Evolutionary conservation across 1,284 basidiomycete species (phyloP).

Genomic region (Neonothopanus nambi): DNA sequence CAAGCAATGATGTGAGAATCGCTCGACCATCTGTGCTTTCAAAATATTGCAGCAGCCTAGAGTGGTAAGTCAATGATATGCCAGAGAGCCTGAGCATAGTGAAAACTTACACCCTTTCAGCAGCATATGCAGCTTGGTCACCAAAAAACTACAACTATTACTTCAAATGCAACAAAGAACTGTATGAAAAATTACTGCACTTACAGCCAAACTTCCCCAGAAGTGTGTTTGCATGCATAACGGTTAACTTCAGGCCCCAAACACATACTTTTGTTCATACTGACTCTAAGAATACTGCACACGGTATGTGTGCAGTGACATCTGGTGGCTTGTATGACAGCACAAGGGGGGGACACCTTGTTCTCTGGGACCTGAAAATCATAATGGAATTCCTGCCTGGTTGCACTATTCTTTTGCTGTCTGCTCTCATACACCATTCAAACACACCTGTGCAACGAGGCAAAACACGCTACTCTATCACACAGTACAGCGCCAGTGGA

Average conservation of each 20-base stretch:
- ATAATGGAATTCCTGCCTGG: constrained; percentile 1
- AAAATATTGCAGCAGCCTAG: neutral
- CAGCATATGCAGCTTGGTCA: neutral
- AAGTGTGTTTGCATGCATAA: neutral
- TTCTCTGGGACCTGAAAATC: constrained; percentile 8
- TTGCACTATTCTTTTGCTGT: constrained; percentile 7
- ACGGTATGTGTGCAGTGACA: constrained; percentile 8
- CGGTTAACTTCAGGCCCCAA: constrained; percentile 4
- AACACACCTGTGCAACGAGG: constrained; percentile 1
- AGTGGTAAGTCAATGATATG: neutral
- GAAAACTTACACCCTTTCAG: neutral
- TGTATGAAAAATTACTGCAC: neutral
- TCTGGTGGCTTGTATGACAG: constrained; percentile 1
- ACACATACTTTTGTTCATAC: constrained; percentile 5
- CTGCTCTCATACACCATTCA: neutral
- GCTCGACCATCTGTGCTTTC: neutral
- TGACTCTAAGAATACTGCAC: constrained; percentile 1
- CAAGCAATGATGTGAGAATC: neutral
- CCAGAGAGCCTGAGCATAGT: neutral
- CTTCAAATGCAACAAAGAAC: neutral
- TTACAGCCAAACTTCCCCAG: neutral
- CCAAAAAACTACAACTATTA: neutral
- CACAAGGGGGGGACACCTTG: neutral
- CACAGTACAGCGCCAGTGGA: constrained; percentile 6
- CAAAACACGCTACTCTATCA: neutral